phyloP scores from a whole-genome alignment of 164 flowering plant species.

The Aristolochia contorta region DNA sequence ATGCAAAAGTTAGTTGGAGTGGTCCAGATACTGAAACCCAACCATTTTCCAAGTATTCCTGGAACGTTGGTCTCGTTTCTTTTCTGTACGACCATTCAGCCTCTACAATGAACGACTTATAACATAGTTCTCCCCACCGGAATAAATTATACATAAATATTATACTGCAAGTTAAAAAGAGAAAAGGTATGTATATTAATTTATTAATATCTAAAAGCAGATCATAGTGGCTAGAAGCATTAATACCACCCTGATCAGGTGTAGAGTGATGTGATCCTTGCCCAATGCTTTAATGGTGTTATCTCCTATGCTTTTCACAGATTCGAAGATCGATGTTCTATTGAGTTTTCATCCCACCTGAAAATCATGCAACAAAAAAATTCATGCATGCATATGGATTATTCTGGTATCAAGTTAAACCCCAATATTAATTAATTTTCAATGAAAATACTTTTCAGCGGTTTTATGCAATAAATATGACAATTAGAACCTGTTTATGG shows the following conservation, averaged over 20 bases:
- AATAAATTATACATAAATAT: not conserved
- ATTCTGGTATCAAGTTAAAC: no score
- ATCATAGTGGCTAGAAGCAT: not conserved
- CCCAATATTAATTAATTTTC: no score
- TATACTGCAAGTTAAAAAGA: not conserved
- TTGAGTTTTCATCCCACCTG: slow-evolving; percentile 42
- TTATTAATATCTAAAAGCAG: not conserved
- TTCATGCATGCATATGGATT: no score
- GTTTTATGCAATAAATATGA: no score
- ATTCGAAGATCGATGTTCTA: slow-evolving; percentile 25
- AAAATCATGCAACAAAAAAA: not conserved
- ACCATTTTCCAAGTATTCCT: no score
- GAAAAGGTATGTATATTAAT: no score
- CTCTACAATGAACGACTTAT: slow-evolving; percentile 34
- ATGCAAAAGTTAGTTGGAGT: no score
- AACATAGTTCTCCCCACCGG: slow-evolving; percentile 51
- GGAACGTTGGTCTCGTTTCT: slow-evolving; percentile 28
- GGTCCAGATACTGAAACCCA: no score
- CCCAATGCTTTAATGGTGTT: slow-evolving; percentile 24
- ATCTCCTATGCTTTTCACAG: slow-evolving; percentile 23
- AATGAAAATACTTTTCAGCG: no score
- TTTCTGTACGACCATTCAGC: slow-evolving; percentile 43
- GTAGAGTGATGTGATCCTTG: slow-evolving; percentile 13
- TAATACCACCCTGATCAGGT: slow-evolving; percentile 29
- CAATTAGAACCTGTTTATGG: slow-evolving; percentile 36